These are phyloP conservation scores for Sporothrix dimorphospora DNA, from an alignment of 2,329 filamentous ascomycete genomes.

Conservation along the genomic window DNA sequence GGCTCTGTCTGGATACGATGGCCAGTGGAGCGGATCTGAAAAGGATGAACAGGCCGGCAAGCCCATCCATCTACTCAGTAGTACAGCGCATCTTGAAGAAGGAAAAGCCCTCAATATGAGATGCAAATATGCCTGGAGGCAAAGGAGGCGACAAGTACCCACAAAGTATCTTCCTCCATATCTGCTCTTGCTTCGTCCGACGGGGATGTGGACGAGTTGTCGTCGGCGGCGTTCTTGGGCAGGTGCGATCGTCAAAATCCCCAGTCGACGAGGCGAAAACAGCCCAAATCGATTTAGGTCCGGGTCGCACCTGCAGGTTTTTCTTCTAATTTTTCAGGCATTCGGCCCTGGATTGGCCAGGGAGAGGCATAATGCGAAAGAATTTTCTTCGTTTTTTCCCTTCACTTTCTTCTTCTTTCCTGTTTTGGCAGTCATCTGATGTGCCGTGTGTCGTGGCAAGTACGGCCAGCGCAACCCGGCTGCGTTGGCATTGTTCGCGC, in stretches of 20 bases:
- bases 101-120: background rate
- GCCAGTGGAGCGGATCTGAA: background rate
- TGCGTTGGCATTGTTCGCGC: slow-evolving; percentile 18
- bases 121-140: background rate
- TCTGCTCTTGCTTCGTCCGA: background rate
- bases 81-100: background rate
- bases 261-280: slow-evolving; percentile 6
- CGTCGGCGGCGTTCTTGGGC: slow-evolving; percentile 1
- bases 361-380: background rate
- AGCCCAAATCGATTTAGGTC: background rate
- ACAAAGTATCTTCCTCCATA: background rate
- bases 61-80: no score
- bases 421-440: background rate
- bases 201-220: background rate
- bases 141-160: background rate
- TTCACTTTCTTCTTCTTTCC: background rate
- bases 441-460: slow-evolving; percentile 16
- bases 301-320: slow-evolving; percentile 1
- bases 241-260: slow-evolving; percentile 7
- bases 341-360: background rate
- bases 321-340: background rate
- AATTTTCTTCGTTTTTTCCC: background rate
- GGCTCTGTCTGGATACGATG: background rate
- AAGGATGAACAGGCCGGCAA: background rate
- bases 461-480: slow-evolving; percentile 6